Base-by-base conservation (phyloP, 208 protist species). In the Trypanosoma congolense region DNA sequence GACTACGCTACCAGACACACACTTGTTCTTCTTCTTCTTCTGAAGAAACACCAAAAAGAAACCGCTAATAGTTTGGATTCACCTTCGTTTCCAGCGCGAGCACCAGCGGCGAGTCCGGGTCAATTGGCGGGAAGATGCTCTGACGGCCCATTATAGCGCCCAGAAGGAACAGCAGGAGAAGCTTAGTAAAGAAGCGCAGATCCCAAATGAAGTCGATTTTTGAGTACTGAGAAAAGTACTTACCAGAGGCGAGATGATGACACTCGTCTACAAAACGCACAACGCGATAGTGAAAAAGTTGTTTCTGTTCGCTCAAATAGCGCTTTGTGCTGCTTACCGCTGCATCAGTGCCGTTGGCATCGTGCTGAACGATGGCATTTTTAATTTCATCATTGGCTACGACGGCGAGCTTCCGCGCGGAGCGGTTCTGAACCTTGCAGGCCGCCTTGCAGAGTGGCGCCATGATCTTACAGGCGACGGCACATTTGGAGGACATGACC, bases 51-150 rank as follows among this genome's bases (percentile, higher is more conserved):
- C 10, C 19, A 62, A 35, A 30, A 29, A 46, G 40, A 14, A 42
- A 50, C 25, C 19, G 29, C 38, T 91, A 93, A 60, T 90, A 93
- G 75, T 93, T 93, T 21, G 87, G 87, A 67, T 93, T 93, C 36
- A 75, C 63, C 76, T 91, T 91, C 57, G 77, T 70, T 45, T 83
- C 61, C 44, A 93, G 69, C 28, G 74, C 80, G 24, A 84, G 19
- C 2, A 72, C 77, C 28, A 91, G 72, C 0, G 82, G 87, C 53
- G 78, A 88, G 48, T 83, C 73, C 0, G 87, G 87, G 26, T 70
- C 62, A 40, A 93, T 91, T 19, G 80, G 87, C 30, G 87, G 75
- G 60, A 77, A 91, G 52, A 93, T 68, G 58, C 68, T 81, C 49
- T 70, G 70, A 41, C 87, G 82, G 21, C 80, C 83, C 29, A 76